Conservation (phyloP, 2,329 filamentous ascomycete genomes). For the Leptosphaerulina australis region DNA sequence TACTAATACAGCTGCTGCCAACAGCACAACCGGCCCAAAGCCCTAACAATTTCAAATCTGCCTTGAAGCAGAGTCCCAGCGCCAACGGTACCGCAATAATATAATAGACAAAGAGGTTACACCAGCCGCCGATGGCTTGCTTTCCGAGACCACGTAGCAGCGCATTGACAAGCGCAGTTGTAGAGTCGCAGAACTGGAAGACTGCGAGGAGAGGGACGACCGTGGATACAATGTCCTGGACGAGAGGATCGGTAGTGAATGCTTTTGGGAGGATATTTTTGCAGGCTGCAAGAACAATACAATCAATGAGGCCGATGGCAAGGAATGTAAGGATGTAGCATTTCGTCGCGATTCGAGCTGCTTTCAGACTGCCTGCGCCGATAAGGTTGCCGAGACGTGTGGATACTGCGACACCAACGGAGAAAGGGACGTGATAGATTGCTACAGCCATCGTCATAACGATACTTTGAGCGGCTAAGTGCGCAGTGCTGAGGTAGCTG, state of each 20-base stretch:
- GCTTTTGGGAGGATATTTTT: conserved; percentile 42
- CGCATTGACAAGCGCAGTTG: conserved; percentile 46
- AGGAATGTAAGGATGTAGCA: conserved; percentile 44
- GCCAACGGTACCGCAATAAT: conserved; percentile 47
- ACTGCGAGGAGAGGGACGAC: conserved; percentile 46
- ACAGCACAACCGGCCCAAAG: conserved; percentile 48
- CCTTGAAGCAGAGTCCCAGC: conserved; percentile 45
- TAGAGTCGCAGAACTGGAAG: conserved; percentile 49
- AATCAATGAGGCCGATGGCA: conserved; percentile 45
- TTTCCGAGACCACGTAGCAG: conserved; percentile 47
- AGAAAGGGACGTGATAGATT: conserved; percentile 52
- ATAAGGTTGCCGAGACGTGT: conserved; percentile 50
- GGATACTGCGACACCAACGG: conserved; percentile 47
- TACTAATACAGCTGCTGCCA: conserved; percentile 42
- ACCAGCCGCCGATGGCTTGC: conserved; percentile 49
- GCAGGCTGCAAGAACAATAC: conserved; percentile 36
- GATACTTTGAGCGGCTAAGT: conserved; percentile 76
- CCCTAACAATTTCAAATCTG: conserved; percentile 44
- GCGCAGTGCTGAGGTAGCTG: conserved; percentile 77
- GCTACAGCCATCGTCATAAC: conserved; percentile 45
- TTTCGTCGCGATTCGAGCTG: conserved; percentile 44
- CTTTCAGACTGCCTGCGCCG: conserved; percentile 44
- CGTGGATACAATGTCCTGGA: conserved; percentile 40
- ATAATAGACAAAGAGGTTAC: conserved; percentile 49
- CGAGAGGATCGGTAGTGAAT: conserved; percentile 46